Base-by-base conservation (phyloP, 2,329 filamentous ascomycete species). In the Aspergillus versicolor region DNA sequence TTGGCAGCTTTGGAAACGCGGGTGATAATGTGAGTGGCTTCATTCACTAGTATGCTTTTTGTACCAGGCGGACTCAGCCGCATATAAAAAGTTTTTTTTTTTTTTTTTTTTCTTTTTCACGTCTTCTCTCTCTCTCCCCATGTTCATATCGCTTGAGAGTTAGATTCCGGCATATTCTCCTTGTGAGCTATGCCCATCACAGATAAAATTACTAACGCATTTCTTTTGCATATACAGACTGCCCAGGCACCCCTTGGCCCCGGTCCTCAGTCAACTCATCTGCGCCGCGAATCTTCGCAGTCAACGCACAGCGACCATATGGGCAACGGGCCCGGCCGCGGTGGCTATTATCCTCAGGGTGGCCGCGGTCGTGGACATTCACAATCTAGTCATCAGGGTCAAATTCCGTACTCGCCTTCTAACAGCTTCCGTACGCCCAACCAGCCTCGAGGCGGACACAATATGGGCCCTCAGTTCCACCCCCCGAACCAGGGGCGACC, bases 211-310 rank as follows among this genome's bases (percentile, higher is more conserved):
- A n/a, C 24, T 42, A 51, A 51, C 12, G 13, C 11, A 44, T 45
- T 44, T 42, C 22, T 54, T 48, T 30, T 40, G 48, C 57, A 44
- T 44, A 91, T 76, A 84, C 88, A 30, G 77, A 82, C 34, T 37
- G 34, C 85, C 59, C 84, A 87, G 65, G 83, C 84, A 64, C 82
- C 83, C 59, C 80, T 83, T 62, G 80, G 82, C 59, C 80, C 86
- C 66, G 83, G 82, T 59, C 78, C 84, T 54, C 88, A 89, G 68
- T 82, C 85, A n/a, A 84, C 83, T 63, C 92, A 97, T 75, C 84
- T 91, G 67, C 89, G 93, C 68, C 88, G 91, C 66, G 89, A 93
- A 72, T 97, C 93, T 30, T 88, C 88, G 38, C 91, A 94, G 70
- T 95, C 91, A 21, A 83, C 86, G 62, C 89, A 93, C 73, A 86